phyloP scores from a whole-genome alignment of 192 early-diverging fungal genomes.

The Coemansia sp. region DNA sequence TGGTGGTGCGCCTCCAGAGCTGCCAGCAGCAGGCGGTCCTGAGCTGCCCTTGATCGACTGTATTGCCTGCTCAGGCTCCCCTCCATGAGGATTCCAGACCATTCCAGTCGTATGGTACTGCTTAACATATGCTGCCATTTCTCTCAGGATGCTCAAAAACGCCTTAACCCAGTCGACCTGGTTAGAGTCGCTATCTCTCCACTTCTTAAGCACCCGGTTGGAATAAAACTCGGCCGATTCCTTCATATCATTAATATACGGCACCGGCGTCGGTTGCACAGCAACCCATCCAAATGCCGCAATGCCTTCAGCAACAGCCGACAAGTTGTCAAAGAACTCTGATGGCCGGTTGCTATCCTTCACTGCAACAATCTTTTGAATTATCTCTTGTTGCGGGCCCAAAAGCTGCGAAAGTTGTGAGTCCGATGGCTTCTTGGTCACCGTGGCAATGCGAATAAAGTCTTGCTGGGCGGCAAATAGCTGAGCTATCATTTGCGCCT shows the following conservation, averaged over 20 bases:
- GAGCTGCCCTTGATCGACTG: conserved; percentile 31
- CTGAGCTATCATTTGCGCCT: conserved; percentile 58
- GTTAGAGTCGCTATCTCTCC: conserved; percentile 81
- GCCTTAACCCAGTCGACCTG: conserved; percentile 85
- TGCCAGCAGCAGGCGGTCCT: conserved; percentile 27
- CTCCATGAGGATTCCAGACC: conserved; percentile 86
- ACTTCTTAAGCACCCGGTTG: conserved; percentile 86
- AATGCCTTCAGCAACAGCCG: conserved; percentile 83
- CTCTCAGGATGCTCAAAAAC: conserved; percentile 66
- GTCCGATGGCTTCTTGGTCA: conserved; percentile 74
- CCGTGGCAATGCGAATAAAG: conserved; percentile 70
- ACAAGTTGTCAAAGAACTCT: conserved; percentile 76
- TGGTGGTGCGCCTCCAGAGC: conserved; percentile 55
- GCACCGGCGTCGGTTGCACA: conserved; percentile 81
- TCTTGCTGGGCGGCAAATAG: conserved; percentile 70
- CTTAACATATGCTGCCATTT: conserved; percentile 84
- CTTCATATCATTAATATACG: conserved; percentile 84
- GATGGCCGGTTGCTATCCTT: conserved; percentile 77
- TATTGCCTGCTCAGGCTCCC: conserved; percentile 29
- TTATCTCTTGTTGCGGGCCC: conserved; percentile 64
- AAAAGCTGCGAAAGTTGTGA: conserved; percentile 64
- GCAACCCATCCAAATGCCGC: conserved; percentile 91
- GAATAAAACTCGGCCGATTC: conserved; percentile 90
- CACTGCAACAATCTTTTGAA: conserved; percentile 65
- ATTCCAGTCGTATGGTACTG: conserved; percentile 85